Percentiles rank a stretch among this genome's conserved stretches.
phyloP scores from a whole-genome alignment of 495 filamentous ascomycete species.

The Darksidea phi region DNA sequence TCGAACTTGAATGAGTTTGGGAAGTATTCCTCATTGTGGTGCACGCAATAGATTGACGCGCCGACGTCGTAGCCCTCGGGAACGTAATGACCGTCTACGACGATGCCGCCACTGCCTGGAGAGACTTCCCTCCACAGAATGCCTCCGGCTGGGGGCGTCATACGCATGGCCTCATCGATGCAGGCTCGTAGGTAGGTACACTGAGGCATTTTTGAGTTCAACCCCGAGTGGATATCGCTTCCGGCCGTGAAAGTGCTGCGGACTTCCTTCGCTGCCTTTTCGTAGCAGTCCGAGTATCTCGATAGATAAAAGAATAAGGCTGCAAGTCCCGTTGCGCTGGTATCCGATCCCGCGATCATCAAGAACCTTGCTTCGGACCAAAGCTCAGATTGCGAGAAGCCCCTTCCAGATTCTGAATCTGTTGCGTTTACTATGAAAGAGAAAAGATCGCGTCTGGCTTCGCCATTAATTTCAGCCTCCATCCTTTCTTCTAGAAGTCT shows the following conservation, averaged over 20 bases:
- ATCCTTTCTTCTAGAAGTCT: too few species aligned
- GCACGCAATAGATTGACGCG: conserved; percentile 28
- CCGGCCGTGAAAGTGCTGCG: conserved; percentile 46
- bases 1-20: conserved; percentile 24
- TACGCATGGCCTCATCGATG: conserved; percentile 64
- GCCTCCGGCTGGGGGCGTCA: conserved; percentile 61
- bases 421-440: too few species aligned
- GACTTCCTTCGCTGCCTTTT: neutral
- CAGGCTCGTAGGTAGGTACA: conserved; percentile 59
- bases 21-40: conserved; percentile 30
- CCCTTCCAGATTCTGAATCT: too few species aligned
- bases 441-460: too few species aligned
- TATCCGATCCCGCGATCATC: too few species aligned
- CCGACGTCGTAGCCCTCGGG: conserved; percentile 47
- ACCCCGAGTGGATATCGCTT: conserved; percentile 49
- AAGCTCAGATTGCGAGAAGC: too few species aligned
- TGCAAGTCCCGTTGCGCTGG: too few species aligned
- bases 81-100: conserved; percentile 53
- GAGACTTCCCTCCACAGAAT: conserved; percentile 61
- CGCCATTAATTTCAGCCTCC: too few species aligned
- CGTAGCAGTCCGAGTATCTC: too few species aligned
- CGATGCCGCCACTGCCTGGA: conserved; percentile 57
- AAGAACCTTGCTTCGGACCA: too few species aligned
- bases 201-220: conserved; percentile 47
- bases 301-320: too few species aligned